Conservation (phyloP, 1,284 basidiomycete genomes). For the Omphalotus olearius region DNA sequence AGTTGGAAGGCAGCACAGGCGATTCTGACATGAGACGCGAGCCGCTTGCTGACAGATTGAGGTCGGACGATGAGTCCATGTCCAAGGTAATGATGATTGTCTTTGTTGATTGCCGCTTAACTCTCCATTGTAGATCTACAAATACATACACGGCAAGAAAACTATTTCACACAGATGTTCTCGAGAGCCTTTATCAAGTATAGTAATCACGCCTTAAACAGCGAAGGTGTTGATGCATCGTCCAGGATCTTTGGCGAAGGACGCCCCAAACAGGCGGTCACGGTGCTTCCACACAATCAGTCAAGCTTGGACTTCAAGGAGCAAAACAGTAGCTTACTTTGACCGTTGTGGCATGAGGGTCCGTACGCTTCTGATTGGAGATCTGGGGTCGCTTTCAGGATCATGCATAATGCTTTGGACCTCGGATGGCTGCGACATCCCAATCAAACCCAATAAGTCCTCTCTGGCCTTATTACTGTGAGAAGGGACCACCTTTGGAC, state of each 20-base stretch:
- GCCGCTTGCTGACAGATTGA: conserved; percentile 28
- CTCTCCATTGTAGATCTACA: background rate
- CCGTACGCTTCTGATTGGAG: conserved; percentile 16
- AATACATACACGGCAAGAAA: background rate
- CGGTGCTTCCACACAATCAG: no score
- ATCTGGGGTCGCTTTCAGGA: conserved; percentile 22
- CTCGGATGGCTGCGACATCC: conserved; percentile 14
- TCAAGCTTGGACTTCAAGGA: no score
- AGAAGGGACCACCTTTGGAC: background rate
- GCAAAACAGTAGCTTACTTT: conserved; percentile 16
- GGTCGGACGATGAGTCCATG: conserved; percentile 26
- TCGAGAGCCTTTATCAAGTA: no score
- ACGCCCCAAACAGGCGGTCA: no score
- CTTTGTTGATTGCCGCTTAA: no score
- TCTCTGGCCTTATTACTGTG: background rate
- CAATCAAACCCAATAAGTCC: background rate
- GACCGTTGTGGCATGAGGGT: conserved; percentile 9
- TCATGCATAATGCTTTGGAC: conserved; percentile 13
- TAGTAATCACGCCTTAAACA: no score
- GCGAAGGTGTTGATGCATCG: no score
- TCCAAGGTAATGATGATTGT: conserved; percentile 9
- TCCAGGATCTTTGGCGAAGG: no score
- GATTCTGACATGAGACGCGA: conserved; percentile 53
- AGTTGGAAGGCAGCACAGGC: conserved; percentile 34
- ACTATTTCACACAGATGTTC: no score